A percentile compares a stretch with the other conserved stretches of the same genome.
Conservation (phyloP, 331 rosid species). For the Pyrus hybrid region DNA sequence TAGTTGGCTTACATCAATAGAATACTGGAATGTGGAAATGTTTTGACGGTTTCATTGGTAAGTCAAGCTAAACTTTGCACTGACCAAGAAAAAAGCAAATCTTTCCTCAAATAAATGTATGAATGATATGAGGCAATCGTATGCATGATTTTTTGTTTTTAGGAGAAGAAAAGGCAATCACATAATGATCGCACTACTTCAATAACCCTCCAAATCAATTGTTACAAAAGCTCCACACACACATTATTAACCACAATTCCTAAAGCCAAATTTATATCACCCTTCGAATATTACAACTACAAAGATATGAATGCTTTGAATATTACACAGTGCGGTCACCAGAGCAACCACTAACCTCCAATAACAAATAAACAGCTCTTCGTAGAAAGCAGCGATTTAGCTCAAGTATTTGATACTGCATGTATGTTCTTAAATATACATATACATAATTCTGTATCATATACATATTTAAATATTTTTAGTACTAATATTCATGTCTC, state of each 20-base stretch:
- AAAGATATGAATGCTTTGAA: not conserved
- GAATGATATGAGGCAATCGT: not conserved
- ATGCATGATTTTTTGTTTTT: not conserved
- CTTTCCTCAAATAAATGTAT: not conserved
- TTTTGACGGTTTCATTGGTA: not conserved
- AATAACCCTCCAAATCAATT: not conserved
- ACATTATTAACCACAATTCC: not conserved
- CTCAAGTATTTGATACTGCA: not conserved
- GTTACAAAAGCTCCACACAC: not conserved
- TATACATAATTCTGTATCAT: not conserved
- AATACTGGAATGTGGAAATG: not conserved
- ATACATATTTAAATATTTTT: too few relatives aligned
- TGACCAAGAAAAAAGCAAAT: not conserved
- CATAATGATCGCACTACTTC: not conserved
- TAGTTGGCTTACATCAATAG: not conserved
- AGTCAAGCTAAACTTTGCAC: not conserved
- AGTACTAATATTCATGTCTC: not conserved
- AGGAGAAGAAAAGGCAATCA: not conserved
- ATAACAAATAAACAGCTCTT: not conserved
- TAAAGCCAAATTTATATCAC: not conserved
- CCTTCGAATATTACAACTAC: not conserved
- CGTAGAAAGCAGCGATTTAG: not conserved
- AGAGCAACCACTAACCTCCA: not conserved
- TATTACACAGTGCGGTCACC: too few relatives aligned
- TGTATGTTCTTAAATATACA: not conserved